Evolutionary conservation across 768 basidiomycete species (phyloP).

Genomic region (Boletus pseudo-olivaceus): DNA sequence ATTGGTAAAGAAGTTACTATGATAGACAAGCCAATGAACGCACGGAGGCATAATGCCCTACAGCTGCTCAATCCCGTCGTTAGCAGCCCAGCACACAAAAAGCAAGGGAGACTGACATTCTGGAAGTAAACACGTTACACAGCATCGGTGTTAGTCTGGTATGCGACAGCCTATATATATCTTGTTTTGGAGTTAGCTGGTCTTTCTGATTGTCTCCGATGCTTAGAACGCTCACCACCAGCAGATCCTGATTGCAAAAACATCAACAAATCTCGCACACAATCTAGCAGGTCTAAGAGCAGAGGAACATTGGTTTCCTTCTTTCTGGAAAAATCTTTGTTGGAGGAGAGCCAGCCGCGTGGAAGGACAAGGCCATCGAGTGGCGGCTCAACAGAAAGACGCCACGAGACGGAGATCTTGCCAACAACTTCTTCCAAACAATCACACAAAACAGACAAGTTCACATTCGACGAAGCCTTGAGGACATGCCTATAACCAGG

Average conservation of each 20-base stretch:
- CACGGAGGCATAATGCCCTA: conserved; percentile 45
- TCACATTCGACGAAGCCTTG: conserved; percentile 33
- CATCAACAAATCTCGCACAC: conserved; percentile 26
- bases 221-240: conserved; percentile 17
- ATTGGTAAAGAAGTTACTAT: too few species aligned
- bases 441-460: conserved; percentile 49
- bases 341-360: conserved; percentile 46
- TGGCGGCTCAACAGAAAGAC: conserved; percentile 11
- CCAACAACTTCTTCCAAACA: conserved; percentile 49
- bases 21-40: conserved; percentile 15
- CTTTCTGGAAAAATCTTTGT: conserved; percentile 12
- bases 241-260: conserved; percentile 26
- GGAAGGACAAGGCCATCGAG: conserved; percentile 53
- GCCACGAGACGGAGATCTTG: conserved; percentile 36
- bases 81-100: too few species aligned
- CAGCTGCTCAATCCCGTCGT: conserved; percentile 29
- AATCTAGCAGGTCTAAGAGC: conserved; percentile 7
- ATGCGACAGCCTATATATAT: background rate
- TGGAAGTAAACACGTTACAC: conserved; percentile 40
- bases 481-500: conserved; percentile 42
- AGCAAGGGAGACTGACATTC: conserved; percentile 35
- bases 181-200: background rate
- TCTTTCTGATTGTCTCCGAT: background rate
- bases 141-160: conserved; percentile 10
- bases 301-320: conserved; percentile 10